Evolutionary conservation across 768 basidiomycete species (phyloP).

Genomic region (Tricholomella constricta): DNA sequence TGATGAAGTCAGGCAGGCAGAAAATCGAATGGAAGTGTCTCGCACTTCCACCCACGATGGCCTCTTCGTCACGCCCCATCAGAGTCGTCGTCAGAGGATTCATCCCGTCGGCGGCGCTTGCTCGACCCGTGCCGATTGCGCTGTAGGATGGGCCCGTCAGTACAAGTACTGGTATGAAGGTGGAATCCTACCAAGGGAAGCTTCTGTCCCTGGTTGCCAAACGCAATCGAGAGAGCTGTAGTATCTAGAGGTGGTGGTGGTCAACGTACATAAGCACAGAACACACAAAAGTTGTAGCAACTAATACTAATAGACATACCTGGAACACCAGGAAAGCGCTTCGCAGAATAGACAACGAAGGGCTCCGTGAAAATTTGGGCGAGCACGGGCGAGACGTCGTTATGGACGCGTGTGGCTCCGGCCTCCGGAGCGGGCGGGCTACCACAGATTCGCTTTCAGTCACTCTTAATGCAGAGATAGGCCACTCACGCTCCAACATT

Average conservation of each 20-base stretch:
- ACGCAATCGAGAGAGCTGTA: conserved; percentile 86
- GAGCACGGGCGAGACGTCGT: conserved; percentile 70
- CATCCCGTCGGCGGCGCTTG: conserved; percentile 64
- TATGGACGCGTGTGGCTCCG: conserved; percentile 67
- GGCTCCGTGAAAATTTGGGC: conserved; percentile 83
- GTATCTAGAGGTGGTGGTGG: conserved; percentile 55
- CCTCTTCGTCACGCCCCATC: conserved; percentile 43
- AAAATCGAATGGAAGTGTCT: conserved; percentile 3
- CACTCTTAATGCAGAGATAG: background rate
- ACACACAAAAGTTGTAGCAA: conserved; percentile 11
- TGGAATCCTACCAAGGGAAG: conserved; percentile 67
- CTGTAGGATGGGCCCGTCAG: conserved; percentile 38
- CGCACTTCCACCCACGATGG: background rate
- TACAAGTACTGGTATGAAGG: conserved; percentile 17
- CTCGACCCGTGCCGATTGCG: conserved; percentile 80
- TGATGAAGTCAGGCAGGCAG: conserved; percentile 6
- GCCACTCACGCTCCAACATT: conserved; percentile 85
- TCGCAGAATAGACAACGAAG: conserved; percentile 89
- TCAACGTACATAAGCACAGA: conserved; percentile 4
- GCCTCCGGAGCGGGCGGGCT: conserved; percentile 76
- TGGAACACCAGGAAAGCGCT: conserved; percentile 93
- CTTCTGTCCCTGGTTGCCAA: conserved; percentile 90
- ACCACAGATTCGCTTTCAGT: conserved; percentile 4
- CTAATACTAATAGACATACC: conserved; percentile 47
- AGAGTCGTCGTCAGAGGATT: conserved; percentile 69